Evolutionary conservation across 139 green algal species (phyloP), one percentile per base, ranked within the genome.

Genomic region (Trebouxia sp.): DNA sequence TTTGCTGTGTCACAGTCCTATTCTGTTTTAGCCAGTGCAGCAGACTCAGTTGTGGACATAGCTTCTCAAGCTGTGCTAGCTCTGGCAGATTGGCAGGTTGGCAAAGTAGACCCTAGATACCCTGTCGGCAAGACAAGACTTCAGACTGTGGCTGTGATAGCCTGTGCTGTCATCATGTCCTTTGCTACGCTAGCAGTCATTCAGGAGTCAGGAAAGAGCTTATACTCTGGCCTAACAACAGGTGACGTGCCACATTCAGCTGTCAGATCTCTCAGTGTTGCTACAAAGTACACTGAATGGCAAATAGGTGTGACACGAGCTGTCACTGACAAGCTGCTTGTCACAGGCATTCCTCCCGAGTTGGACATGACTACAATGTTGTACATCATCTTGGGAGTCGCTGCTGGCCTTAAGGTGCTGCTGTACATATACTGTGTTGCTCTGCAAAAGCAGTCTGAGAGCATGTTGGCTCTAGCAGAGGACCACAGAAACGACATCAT

Each of bases 401-500:
- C 89, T n/a, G 93, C 87, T 8, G 70, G 48, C 0, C 66, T 93
- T 37, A 95, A 94, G 75, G 30, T 92, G 45, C 39, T 88, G 9
- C 79, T 91, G 12, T 92, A 83, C 48, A 12, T 62, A 24, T 85
- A 78, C 42, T 65, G 66, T 41, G 38, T 78, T 55, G 8, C 75
- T 88, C 58, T 67, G 80, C 53, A 80, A 55, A 45, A 85, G 80
- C 55, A 85, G 72, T 72, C 62, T 53, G 85, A 90, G 58, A 85
- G 83, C 50, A 88, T 90, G 82, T 39, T 92, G 47, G 90, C 90
- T 10, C 83, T 95, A 50, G 88, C 89, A 38, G 89, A 95, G 72
- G 90, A 94, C 78, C 92, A 94, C 78, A 67, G 88, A n/a, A 94
- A 95, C 51, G 91, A 95, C 82, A 81, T 93, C 26, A 70, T 93